phyloP scores from a whole-genome alignment of 2,329 filamentous ascomycete genomes.

The Epichloe scottii region DNA sequence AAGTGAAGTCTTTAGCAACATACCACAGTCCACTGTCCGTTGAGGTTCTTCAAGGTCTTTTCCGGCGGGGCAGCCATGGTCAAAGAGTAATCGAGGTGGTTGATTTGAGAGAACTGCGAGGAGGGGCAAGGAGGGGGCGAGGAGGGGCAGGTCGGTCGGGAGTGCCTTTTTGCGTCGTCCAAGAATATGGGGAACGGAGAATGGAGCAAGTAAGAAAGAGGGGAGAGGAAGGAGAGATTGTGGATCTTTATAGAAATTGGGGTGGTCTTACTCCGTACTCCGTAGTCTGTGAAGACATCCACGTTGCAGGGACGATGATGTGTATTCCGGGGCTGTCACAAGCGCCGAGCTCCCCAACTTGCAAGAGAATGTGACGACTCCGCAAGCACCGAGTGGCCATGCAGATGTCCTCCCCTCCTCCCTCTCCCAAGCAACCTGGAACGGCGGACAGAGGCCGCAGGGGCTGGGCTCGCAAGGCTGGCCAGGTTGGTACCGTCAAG shows the following conservation, averaged over 20 bases:
- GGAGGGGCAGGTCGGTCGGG: background rate
- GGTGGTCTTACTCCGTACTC: too few relatives aligned
- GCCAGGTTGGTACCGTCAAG: too few relatives aligned
- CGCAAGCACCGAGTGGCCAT: too few relatives aligned
- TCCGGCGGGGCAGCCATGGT: slow-evolving; percentile 59
- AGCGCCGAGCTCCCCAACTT: too few relatives aligned
- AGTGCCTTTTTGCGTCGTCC: background rate
- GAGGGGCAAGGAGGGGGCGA: background rate
- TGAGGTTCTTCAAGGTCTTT: slow-evolving; percentile 55
- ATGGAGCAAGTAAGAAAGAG: background rate
- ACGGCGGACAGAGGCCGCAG: too few relatives aligned
- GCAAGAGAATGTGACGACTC: too few relatives aligned
- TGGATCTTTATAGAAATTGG: background rate
- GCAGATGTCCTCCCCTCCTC: too few relatives aligned
- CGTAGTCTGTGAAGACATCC: background rate
- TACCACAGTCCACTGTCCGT: slow-evolving; percentile 59
- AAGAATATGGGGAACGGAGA: background rate
- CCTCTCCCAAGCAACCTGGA: too few relatives aligned
- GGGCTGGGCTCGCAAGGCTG: too few relatives aligned
- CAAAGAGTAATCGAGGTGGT: background rate
- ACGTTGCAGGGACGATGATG: background rate
- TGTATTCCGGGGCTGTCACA: background rate
- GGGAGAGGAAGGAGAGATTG: background rate
- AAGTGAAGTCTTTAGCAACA: slow-evolving; percentile 12
- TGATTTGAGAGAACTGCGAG: too few relatives aligned